Evolutionary conservation across 768 basidiomycete genomes (phyloP), one percentile per base, ranked within the genome.

Genomic region (Neoboletus brunneissimus): DNA sequence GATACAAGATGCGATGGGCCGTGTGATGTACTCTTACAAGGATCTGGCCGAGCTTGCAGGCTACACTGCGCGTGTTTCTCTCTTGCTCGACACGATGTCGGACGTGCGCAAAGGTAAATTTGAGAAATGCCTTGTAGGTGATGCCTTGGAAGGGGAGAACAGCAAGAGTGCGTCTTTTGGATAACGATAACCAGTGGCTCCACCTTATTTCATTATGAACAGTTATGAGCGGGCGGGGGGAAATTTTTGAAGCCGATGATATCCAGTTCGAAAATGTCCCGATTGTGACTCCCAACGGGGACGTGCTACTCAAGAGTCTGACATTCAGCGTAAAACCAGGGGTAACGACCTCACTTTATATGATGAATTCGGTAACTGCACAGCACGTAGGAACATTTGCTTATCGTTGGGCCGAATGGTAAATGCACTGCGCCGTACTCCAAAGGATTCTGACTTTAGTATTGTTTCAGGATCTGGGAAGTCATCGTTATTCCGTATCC

Each of bases 21-120:
- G 95, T 20, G 86, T 97, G 29, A 94, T 98, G 92, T 96, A 95
- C 70, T 94, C 92, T 4, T 98, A 97, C 77, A 98, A 97, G 72
- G 95, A 98, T 69, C 78, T 99, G 5, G 86, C 93, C 5, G 96
- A 99, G 69, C 83, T 99, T 34, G 94, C 96, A 4, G 96, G 96
- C 12, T 98, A 97, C 69, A 98, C 96, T 3, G 84, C 92, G 1
- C 86, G 96, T 15, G 96, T 99, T 1, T 87, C 89, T 32, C 82
- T 87, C 43, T 79, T 98, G 1, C 80, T 99, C 10, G 91, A 95
- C 53, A 93, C 94, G 0, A 96, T 98, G 85, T 79, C 85, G 22
- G 94, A 95, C 55, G 84, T 96, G 23, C 84, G 84, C 56, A 75
- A 81, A 48, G 93, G 94, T 29, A 88, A 86, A 65, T 97, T 91